These are phyloP conservation scores for Quercus robur DNA, from an alignment of 306 rosid genomes.

Conservation along the genomic window DNA sequence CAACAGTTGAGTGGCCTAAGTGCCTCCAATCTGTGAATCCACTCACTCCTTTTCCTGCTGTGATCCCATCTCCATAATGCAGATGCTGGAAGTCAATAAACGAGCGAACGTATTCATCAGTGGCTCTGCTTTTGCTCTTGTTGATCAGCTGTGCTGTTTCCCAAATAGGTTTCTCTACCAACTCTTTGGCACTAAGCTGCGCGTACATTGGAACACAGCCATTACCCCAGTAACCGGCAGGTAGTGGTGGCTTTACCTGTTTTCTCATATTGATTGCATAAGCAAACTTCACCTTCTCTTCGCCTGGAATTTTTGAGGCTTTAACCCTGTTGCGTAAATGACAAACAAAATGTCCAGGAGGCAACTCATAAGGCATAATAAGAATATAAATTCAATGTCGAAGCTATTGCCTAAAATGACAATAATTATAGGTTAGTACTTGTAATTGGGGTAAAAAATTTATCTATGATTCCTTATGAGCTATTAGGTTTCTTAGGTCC, in stretches of 20 bases:
- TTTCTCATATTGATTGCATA: slow-evolving; percentile 62
- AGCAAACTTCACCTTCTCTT: slow-evolving; percentile 65
- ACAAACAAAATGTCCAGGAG: neutral
- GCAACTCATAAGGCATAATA: neutral
- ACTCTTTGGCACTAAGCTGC: slow-evolving; percentile 42
- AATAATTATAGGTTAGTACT: no score
- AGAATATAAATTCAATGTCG: no score
- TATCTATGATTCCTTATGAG: no score
- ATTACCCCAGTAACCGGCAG: slow-evolving; percentile 80
- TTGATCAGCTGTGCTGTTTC: slow-evolving; percentile 62
- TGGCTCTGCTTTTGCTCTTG: slow-evolving; percentile 67
- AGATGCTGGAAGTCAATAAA: slow-evolving; percentile 63
- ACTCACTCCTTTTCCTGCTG: slow-evolving; percentile 64
- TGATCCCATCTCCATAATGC: slow-evolving; percentile 63
- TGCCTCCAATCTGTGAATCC: slow-evolving; percentile 97
- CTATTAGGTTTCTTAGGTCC: no score
- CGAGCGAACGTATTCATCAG: slow-evolving; percentile 66
- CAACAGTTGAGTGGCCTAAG: slow-evolving; percentile 76
- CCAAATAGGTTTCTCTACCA: slow-evolving; percentile 60
- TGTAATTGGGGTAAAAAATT: no score
- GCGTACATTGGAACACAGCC: slow-evolving; percentile 82
- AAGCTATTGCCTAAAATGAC: no score
- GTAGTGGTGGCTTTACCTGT: slow-evolving; percentile 53
- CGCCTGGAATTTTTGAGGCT: slow-evolving; percentile 34
- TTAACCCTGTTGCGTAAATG: slow-evolving; percentile 40